Evolutionary conservation across 2,329 filamentous ascomycete genomes (phyloP), one percentile per base, ranked within the genome.

Genomic region (Cryphonectria parasitica): DNA sequence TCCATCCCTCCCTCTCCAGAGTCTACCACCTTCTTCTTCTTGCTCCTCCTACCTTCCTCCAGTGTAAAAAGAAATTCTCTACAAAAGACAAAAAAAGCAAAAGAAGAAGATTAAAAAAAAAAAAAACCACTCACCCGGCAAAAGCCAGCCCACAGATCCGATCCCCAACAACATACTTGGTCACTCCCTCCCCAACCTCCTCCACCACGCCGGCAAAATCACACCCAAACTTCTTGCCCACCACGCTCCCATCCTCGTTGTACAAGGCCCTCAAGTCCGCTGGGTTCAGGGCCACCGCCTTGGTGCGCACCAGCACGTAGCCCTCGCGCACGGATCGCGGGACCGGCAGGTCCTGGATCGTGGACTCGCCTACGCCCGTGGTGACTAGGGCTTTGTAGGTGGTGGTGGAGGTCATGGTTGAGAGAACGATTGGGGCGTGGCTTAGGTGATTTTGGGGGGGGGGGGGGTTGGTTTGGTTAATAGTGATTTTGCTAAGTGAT

Each of bases 161-260:
- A 71, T 88, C 85, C 2, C 86, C 86, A 67, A 81, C 81, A 74
- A 81, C 81, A 71, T 85, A 82, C 72, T 82, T 82, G 22, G 77
- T 82, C 28, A 84, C 82, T 45, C 79, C 80, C 4, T 75, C 68
- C 11, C 85, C 85, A 34, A 87, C 78, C 67, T 83, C 80, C 52
- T 84, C 81, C 2, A 87, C 81, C 19, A 82, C 75, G 54, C 85
- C 85, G 39, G 82, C 80, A 68, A 82, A 86, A 74, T 87, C 85
- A 67, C 80, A 83, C 17, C 71, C 71, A 6, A 64, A 45, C 31
- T 56, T 67, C 25, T 34, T 58, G 25, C 66, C 64, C 3, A 19
- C 58, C 11, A 31, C 13, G 10, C n/a, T 15, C 5, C 58, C 64
- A 13, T 39, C 52, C 25, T 5, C 22, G 28, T 2, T 3, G 41